These are phyloP conservation scores for Oenanthe sinensis DNA, from an alignment of 129 eudicot species.

Conservation along the genomic window DNA sequence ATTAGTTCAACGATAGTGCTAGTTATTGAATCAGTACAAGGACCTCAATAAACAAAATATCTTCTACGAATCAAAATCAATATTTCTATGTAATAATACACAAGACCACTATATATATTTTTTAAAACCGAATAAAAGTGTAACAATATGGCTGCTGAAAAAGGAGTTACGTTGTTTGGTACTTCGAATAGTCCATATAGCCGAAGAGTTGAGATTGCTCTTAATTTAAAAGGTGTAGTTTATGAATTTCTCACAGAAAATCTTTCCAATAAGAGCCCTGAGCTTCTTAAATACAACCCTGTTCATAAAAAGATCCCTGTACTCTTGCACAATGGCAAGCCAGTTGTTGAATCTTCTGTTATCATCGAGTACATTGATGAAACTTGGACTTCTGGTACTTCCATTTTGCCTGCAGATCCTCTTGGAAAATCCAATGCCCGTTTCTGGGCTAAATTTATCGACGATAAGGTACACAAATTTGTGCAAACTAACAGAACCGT, in stretches of 20 bases:
- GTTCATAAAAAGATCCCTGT: slow-evolving; percentile 6
- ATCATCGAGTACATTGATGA: slow-evolving; percentile 4
- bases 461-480: slow-evolving; percentile 12
- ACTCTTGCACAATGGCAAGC: slow-evolving; percentile 3
- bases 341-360: neutral
- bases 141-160: neutral
- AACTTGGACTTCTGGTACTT: neutral
- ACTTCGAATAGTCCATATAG: neutral
- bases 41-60: no score
- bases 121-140: neutral
- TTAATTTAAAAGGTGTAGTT: slow-evolving; percentile 19
- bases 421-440: slow-evolving; percentile 37
- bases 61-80: no score
- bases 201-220: slow-evolving; percentile 5
- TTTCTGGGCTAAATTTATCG: slow-evolving; percentile 32
- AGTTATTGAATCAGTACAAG: no score
- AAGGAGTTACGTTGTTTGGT: slow-evolving; percentile 27
- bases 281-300: slow-evolving; percentile 5
- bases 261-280: slow-evolving; percentile 16
- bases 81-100: no score
- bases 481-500: no score
- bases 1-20: no score
- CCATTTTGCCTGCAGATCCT: slow-evolving; percentile 32
- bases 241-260: slow-evolving; percentile 28
- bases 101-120: no score